Base-by-base conservation (phyloP, 345 rosid genomes). In the Eucalyptus marginata region DNA sequence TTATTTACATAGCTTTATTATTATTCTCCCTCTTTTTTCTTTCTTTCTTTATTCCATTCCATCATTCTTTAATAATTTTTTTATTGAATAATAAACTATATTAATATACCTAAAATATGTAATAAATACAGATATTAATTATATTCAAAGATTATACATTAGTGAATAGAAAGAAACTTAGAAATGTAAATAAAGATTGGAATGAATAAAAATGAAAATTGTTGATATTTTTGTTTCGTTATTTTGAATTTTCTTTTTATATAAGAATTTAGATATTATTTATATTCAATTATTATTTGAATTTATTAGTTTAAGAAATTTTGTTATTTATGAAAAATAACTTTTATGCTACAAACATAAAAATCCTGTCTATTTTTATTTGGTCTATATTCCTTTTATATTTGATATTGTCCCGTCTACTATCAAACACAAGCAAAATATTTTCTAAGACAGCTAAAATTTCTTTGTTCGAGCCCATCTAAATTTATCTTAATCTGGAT, bases 361-460 rank as follows among this genome's bases (percentile, higher is more conserved):
- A 31, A 68, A 33, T 3, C 13, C 2, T 33, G 9, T 68, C 4
- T 5, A 29, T 13, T 36, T n/a, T n/a, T n/a, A n/a, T n/a, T n/a
- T n/a, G n/a, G n/a, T n/a, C n/a, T n/a, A n/a, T n/a, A n/a, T n/a
- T n/a, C n/a, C n/a, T n/a, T n/a, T 68, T 16, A 66, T 8, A 15
- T 31, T 1, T 2, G 3, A 31, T 8, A 6, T 16, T 1, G 10
- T 66, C 79, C n/a, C 1, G 1, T 66, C 0, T 66, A 6, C 29
- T 22, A 22, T 29, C 29, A 33, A 33, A 17, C 0, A 3, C 3
- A 22, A 33, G 20, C 80, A 68, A 33, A 17, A 68, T 5, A 18
- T 17, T 33, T 68, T 68, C 24, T 17, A 68, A 8, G 20, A 33
- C 0, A 36, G 4, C 13, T 10, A 33, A 71, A 66, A 71, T 71